Evolutionary conservation across 2,329 filamentous ascomycete species (phyloP).

Genomic region (Alternaria arbusti): DNA sequence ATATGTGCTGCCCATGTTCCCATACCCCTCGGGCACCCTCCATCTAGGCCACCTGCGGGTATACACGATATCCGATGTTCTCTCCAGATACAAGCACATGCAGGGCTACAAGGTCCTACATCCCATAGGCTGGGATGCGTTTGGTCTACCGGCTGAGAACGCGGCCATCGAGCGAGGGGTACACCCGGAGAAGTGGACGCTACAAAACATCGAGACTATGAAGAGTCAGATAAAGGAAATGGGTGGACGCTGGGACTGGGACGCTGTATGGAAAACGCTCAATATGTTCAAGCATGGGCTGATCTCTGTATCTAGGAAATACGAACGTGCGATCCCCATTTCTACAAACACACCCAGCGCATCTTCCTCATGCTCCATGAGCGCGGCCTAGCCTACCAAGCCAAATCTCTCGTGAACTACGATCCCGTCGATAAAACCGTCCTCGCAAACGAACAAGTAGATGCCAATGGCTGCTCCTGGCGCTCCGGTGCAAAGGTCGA

Average conservation of each 20-base stretch:
- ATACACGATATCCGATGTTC: conserved; percentile 87
- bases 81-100: conserved; percentile 77
- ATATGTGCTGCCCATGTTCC: conserved; percentile 91
- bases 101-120: conserved; percentile 77
- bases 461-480: conserved; percentile 84
- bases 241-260: conserved; percentile 86
- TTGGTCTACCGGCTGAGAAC: conserved; percentile 89
- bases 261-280: conserved; percentile 60
- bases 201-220: conserved; percentile 81
- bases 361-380: conserved; percentile 81
- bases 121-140: conserved; percentile 96
- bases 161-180: conserved; percentile 84
- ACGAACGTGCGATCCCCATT: conserved; percentile 80
- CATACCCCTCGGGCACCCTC: conserved; percentile 85
- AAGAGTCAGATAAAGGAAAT: conserved; percentile 79
- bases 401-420: conserved; percentile 85
- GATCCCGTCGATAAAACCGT: conserved; percentile 90
- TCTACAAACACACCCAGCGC: conserved; percentile 88
- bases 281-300: background rate
- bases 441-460: conserved; percentile 92
- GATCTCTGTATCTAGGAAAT: conserved; percentile 66
- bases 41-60: conserved; percentile 88
- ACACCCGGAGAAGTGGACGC: conserved; percentile 80
- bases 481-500: conserved; percentile 85
- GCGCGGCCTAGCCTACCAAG: conserved; percentile 80